Evolutionary conservation across 176 grass and related monocot species (phyloP), one percentile per base, ranked within the genome.

Genomic region (Oropetium thomaeum): DNA sequence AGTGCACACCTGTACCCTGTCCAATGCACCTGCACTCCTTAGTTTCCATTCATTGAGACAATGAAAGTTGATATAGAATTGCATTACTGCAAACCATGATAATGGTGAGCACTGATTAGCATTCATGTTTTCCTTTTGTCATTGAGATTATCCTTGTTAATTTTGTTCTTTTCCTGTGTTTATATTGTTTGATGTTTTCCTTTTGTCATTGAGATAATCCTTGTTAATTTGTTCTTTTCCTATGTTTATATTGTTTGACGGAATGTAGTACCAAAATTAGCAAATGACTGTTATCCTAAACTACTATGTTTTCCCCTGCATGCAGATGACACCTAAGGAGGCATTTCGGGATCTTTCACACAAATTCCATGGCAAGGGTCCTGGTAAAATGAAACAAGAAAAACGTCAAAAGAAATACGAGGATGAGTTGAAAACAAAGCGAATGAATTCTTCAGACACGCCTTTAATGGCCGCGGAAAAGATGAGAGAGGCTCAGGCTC

Each of bases 281-380:
- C 20, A 69, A 49, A 49, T 49, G 16, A 49, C 72, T 40, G 13
- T 81, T 58, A 58, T 62, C 29, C 44, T 84, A 40, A 43, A 43
- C 22, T 67, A 3, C 49, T 58, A 13, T 37, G 4, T 69, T 1
- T 23, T 53, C 55, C 41, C 16, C 20, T 62, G 33, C 73, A 98
- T 62, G 33, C 73, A 98, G 89, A 94, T 92, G 91, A 94, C 91
- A 65, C 89, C 87, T 16, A 99, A 86, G 86, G 91, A 99, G 73
- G 96, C 96, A 68, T 98, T 94, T 75, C 70, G 91, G 39, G 74
- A 78, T 77, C 81, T 94, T 74, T 95, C 96, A 10, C 91, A 94
- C 79, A 93, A 90, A 82, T 98, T 98, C 33, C 96, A 94, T 83
- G 96, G 91, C 54, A 98, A 98, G 79, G 96, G 84, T 13, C 91